Conservation (phyloP, 2,329 filamentous ascomycete species). For the Fusarium camptoceras region DNA sequence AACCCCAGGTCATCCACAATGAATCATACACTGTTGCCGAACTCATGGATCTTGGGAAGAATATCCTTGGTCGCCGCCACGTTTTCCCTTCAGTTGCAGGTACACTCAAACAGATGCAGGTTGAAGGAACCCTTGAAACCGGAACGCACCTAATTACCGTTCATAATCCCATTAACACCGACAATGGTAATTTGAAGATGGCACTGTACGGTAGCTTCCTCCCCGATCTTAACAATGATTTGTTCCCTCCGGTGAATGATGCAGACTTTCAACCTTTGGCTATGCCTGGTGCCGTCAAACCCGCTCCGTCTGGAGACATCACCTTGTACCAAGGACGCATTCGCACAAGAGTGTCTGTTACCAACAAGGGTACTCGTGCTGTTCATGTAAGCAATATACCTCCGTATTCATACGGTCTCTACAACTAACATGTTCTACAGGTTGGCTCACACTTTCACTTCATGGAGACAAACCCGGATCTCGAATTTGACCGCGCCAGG, state of each 20-base stretch:
- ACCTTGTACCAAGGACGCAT: background rate
- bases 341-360: background rate
- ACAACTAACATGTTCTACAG: background rate
- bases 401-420: background rate
- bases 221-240: background rate
- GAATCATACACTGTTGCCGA: background rate
- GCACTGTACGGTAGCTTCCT: background rate
- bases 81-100: background rate
- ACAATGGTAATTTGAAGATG: background rate
- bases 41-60: background rate
- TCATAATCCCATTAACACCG: background rate
- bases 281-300: background rate
- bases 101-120: background rate
- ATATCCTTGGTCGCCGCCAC: background rate
- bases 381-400: background rate
- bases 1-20: background rate
- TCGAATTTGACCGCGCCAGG: background rate
- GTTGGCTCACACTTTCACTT: slow-evolving; percentile 1
- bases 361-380: background rate
- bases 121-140: background rate
- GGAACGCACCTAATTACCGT: background rate
- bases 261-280: background rate
- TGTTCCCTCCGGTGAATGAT: background rate
- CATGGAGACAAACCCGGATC: background rate
- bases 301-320: background rate